Conservation (phyloP, 2,329 filamentous ascomycete species). For the Torrubiella hemipterigena region DNA sequence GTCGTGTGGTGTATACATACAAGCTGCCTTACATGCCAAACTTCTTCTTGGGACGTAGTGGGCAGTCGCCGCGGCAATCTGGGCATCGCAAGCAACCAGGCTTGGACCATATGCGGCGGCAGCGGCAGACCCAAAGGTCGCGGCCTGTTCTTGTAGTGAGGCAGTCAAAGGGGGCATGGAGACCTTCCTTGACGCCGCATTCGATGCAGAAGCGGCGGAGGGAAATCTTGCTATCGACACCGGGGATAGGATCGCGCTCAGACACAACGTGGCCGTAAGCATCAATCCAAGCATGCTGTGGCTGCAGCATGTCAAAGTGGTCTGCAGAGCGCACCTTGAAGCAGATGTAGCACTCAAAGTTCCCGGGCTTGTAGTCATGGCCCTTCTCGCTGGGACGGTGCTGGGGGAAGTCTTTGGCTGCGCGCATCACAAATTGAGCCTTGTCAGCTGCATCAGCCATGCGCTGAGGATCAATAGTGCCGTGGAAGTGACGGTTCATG, state of each 20-base stretch:
- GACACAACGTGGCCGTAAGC: constrained; percentile 15
- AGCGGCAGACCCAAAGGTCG: constrained; percentile 27
- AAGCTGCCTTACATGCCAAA: constrained; percentile 10
- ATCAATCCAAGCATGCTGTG: constrained; percentile 20
- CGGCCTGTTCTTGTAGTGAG: constrained; percentile 23
- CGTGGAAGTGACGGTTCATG: constrained; percentile 21
- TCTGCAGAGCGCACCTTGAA: constrained; percentile 26
- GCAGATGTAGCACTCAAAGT: constrained; percentile 29
- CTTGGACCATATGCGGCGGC: constrained; percentile 23
- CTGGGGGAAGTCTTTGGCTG: constrained; percentile 26
- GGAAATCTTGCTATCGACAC: constrained; percentile 15
- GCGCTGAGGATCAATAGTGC: constrained; percentile 17
- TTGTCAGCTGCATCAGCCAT: constrained; percentile 24
- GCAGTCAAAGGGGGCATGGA: constrained; percentile 24
- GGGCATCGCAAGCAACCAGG: constrained; percentile 21
- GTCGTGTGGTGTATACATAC: neutral
- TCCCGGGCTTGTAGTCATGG: constrained; percentile 24
- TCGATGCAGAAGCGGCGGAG: constrained; percentile 29
- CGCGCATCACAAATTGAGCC: constrained; percentile 27
- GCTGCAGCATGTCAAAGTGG: constrained; percentile 25
- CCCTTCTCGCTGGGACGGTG: constrained; percentile 25
- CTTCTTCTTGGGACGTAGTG: constrained; percentile 21
- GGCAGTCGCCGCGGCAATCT: constrained; percentile 21
- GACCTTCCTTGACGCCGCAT: constrained; percentile 24
- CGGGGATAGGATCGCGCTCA: constrained; percentile 14